Percentiles rank a stretch among this genome's conserved stretches.
phyloP scores from a whole-genome alignment of 176 grass and related monocot species.

The Aechmea fasciata region DNA sequence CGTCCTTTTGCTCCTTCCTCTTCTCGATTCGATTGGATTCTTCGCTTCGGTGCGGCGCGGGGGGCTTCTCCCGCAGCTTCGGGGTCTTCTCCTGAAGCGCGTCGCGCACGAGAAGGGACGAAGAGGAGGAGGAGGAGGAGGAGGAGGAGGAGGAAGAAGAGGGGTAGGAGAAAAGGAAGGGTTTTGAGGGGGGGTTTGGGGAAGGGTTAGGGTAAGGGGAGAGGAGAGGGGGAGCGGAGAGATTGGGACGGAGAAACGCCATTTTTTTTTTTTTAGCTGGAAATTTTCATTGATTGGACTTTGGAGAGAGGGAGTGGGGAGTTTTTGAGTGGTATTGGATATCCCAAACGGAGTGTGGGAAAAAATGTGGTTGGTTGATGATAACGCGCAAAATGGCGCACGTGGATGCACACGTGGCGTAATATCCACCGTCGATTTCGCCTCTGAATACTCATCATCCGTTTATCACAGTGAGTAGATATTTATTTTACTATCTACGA shows the following conservation, averaged over 20 bases:
- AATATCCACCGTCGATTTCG: too few relatives aligned
- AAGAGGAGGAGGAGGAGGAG: slow-evolving; percentile 25
- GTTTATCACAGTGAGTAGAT: too few relatives aligned
- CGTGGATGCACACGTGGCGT: too few relatives aligned
- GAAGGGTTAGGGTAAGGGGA: slow-evolving; percentile 28
- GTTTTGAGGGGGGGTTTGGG: slow-evolving; percentile 23
- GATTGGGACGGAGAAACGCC: slow-evolving; percentile 86
- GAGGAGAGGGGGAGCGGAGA: slow-evolving; percentile 47
- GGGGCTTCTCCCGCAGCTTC: slow-evolving; percentile 4
- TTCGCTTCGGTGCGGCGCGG: slow-evolving; percentile 22
- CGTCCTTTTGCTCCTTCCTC: slow-evolving; percentile 43
- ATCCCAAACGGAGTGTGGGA: slow-evolving; percentile 27
- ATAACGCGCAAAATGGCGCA: too few relatives aligned
- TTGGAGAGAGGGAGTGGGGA: not conserved
- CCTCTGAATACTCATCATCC: too few relatives aligned
- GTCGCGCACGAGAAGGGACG: slow-evolving; percentile 20
- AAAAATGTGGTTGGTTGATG: not conserved
- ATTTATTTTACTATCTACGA: too few relatives aligned
- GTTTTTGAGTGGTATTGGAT: slow-evolving; percentile 45
- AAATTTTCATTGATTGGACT: slow-evolving; percentile 17
- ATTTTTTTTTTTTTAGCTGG: slow-evolving; percentile 31
- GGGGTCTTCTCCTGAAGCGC: slow-evolving; percentile 34
- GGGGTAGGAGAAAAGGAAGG: slow-evolving; percentile 14
- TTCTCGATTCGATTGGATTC: slow-evolving; percentile 17
- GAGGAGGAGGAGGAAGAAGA: slow-evolving; percentile 25